A percentile compares a stretch with the other conserved stretches of the same genome.
Evolutionary conservation across 2,329 filamentous ascomycete species (phyloP).

Genomic region (Hymenoscyphus scutula): DNA sequence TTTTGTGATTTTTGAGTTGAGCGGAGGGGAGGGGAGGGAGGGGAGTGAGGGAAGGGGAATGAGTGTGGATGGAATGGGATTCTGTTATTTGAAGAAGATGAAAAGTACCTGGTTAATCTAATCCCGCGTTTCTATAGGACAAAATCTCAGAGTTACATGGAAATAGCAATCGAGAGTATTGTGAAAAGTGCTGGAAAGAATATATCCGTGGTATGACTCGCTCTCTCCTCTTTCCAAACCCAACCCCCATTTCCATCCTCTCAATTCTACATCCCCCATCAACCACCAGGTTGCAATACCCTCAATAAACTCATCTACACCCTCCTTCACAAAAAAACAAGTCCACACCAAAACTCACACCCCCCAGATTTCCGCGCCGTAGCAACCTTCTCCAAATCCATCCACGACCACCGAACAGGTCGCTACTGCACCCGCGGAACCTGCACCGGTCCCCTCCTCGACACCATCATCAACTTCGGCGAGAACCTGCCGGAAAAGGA

Average conservation of each 20-base stretch:
- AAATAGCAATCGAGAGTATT: conserved; percentile 47
- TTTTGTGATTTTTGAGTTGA: not conserved
- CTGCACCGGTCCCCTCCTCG: conserved; percentile 41
- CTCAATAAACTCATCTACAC: too few relatives aligned
- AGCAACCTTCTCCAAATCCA: conserved; percentile 42
- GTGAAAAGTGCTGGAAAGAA: conserved; percentile 45
- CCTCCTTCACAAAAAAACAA: too few relatives aligned
- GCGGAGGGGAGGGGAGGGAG: too few relatives aligned
- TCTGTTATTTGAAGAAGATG: too few relatives aligned
- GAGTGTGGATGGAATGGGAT: not conserved
- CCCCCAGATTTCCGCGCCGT: conserved; percentile 44
- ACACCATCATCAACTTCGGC: conserved; percentile 48
- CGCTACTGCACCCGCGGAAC: conserved; percentile 39
- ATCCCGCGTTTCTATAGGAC: conserved; percentile 31
- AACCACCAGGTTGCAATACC: not conserved
- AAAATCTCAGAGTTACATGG: conserved; percentile 48
- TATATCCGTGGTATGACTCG: conserved; percentile 40
- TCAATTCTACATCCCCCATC: not conserved
- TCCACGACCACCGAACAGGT: conserved; percentile 47
- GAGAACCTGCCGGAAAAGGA: conserved; percentile 38
- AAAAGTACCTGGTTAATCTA: too few relatives aligned
- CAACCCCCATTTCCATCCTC: not conserved
- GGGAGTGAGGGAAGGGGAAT: too few relatives aligned
- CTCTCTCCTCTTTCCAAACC: not conserved
- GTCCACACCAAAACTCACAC: conserved; percentile 35